phyloP scores from a whole-genome alignment of 2,329 filamentous ascomycete genomes.

The Ceratocystis alfenasii region DNA sequence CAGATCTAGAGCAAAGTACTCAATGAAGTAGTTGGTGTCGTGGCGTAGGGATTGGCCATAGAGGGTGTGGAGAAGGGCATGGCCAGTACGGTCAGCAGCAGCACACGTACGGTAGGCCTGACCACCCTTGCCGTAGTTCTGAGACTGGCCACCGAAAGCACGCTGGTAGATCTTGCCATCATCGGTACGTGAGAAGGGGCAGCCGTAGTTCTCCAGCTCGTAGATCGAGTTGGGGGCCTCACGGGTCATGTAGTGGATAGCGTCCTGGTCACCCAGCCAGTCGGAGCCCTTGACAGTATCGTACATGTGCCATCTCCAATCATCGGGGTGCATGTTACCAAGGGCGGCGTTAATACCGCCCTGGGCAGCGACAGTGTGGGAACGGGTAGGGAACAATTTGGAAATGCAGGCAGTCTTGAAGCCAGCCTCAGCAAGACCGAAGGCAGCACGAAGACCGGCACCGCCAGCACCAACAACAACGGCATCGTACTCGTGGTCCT shows the following conservation, averaged over 20 bases:
- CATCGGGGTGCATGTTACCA: constrained; percentile 94
- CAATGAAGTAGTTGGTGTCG: constrained; percentile 99
- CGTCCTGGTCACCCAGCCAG: constrained; percentile 95
- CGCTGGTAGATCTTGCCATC: constrained; percentile 97
- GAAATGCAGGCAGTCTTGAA: constrained; percentile 84
- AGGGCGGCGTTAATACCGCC: constrained; percentile 81
- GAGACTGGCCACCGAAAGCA: constrained; percentile 94
- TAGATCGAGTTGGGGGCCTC: constrained; percentile 85
- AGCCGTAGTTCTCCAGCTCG: constrained; percentile 94
- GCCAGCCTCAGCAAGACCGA: constrained; percentile 75
- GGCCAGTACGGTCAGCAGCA: constrained; percentile 90
- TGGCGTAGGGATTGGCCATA: constrained; percentile 94
- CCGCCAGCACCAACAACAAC: constrained; percentile 82
- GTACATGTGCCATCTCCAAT: constrained; percentile 99
- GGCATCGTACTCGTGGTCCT: constrained; percentile 98
- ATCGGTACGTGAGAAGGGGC: constrained; percentile 90
- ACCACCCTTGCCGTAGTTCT: constrained; percentile 89
- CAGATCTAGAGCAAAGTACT: constrained; percentile 93
- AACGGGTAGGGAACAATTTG: constrained; percentile 77
- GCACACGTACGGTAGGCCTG: constrained; percentile 97
- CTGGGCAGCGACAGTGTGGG: constrained; percentile 70
- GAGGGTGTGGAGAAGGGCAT: constrained; percentile 94
- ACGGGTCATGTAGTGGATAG: constrained; percentile 97
- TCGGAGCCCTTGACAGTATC: constrained; percentile 96
- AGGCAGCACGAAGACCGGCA: constrained; percentile 68